Base-by-base conservation (phyloP, 2,329 filamentous ascomycete species). In the Tolypocladium ophioglossoides region DNA sequence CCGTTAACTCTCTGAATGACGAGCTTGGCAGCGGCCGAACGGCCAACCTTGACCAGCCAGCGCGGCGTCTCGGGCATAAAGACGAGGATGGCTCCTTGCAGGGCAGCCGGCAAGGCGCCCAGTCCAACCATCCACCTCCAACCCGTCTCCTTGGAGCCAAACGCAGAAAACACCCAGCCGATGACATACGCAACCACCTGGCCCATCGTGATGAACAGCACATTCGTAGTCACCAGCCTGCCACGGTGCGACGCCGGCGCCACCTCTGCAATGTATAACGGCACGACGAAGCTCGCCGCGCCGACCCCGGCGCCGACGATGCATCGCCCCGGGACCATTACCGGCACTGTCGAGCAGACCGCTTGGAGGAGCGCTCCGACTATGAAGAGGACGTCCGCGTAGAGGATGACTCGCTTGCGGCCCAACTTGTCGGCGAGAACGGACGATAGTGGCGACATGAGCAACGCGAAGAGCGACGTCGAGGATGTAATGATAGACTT, bases 61-160 rank as follows among this genome's bases (percentile, higher is more conserved):
- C 92, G 78, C 37, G 92, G 92, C 14, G 89, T 95, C 70, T 97
- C 92, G 0, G 91, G 91, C 80, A 96, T 86, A 52, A 83, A 75
- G 2, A 83, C 62, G 56, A 96, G 72, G 53, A 95, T 72, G 0
- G 76, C 66, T 6, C 82, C 79, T 67, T 96, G 92, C 4, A 91
- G 54, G 0, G 80, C 68, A 0, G 91, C 91, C 0, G 92, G 92
- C 30, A 86, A 57, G 10, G 87, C 87, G 0, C 91, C 92, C 0
- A 96, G 70, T 0, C 91, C 91, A 0, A 96, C 91, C 81, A 96
- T 91, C 85, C 88, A 95, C 51, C 90, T 78, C 91, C 92, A 97
- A 1, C 87, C 89, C 14, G 78, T 79, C 38, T 64, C 65, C 24
- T 67, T 61, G 55, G 72, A 68, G 0, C 74, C 79, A 55, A 75